Evolutionary conservation across 257 asterid species (phyloP).

Genomic region (Lantana camara): DNA sequence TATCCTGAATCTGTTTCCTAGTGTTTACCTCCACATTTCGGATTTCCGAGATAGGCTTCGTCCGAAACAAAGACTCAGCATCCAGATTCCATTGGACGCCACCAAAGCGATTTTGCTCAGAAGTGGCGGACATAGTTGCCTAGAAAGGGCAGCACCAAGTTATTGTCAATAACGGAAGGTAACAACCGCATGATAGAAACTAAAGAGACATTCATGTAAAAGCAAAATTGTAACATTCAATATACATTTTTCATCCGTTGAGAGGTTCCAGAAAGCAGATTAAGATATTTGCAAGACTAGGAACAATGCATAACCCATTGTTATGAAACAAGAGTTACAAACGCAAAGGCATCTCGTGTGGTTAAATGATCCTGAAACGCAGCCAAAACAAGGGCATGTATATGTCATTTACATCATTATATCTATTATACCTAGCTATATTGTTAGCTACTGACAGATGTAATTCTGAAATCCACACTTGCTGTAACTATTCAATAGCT

Average conservation of each 20-base stretch:
- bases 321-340: neutral
- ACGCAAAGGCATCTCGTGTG: neutral
- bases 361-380: neutral
- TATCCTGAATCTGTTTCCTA: slow-evolving; percentile 90
- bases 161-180: neutral
- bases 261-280: slow-evolving; percentile 7
- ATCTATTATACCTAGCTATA: neutral
- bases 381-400: neutral
- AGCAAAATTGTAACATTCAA: slow-evolving; percentile 16
- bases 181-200: slow-evolving; percentile 11
- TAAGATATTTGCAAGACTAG: neutral
- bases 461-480: neutral
- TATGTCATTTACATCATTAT: no score
- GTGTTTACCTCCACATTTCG: slow-evolving; percentile 84
- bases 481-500: neutral
- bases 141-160: slow-evolving; percentile 7
- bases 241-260: neutral
- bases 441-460: neutral
- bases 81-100: slow-evolving; percentile 69
- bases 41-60: slow-evolving; percentile 88
- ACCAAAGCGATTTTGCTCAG: slow-evolving; percentile 38
- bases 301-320: neutral
- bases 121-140: slow-evolving; percentile 41
- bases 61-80: slow-evolving; percentile 85
- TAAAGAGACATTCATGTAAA: neutral